These are phyloP conservation scores for Blastomyces gilchristii DNA, from an alignment of 2,329 filamentous ascomycete genomes.

Conservation along the genomic window DNA sequence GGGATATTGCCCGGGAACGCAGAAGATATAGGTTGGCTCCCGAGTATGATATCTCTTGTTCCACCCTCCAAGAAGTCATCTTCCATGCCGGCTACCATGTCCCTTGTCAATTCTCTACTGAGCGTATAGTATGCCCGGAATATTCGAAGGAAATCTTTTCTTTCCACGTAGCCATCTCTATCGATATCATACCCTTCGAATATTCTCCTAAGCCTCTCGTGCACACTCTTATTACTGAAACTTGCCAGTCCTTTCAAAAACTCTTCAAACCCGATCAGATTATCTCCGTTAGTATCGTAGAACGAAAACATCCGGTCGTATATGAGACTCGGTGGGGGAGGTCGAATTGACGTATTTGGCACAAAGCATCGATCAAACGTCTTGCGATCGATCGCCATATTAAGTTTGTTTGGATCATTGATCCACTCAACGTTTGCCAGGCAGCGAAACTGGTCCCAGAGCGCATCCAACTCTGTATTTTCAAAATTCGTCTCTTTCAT, in stretches of 20 bases:
- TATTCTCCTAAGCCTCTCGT: conserved; percentile 60
- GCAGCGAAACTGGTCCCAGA: conserved; percentile 96
- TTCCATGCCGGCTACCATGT: conserved; percentile 67
- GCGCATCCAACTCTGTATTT: conserved; percentile 75
- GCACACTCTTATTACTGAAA: conserved; percentile 46
- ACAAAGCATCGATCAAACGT: conserved; percentile 89
- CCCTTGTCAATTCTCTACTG: conserved; percentile 78
- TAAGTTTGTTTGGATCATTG: conserved; percentile 65
- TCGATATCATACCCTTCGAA: conserved; percentile 90
- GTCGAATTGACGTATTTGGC: conserved; percentile 67
- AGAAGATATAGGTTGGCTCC: conserved; percentile 68
- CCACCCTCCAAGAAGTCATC: conserved; percentile 67
- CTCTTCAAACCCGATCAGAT: conserved; percentile 82
- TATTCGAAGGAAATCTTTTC: conserved; percentile 80
- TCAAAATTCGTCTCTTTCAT: conserved; percentile 68
- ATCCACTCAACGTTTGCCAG: conserved; percentile 79
- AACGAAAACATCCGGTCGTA: conserved; percentile 96
- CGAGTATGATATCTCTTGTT: conserved; percentile 63
- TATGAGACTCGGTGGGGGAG: conserved; percentile 74
- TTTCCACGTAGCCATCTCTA: conserved; percentile 70
- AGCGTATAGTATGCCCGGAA: conserved; percentile 88
- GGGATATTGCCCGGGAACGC: conserved; percentile 63
- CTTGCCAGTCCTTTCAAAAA: conserved; percentile 73
- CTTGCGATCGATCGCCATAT: conserved; percentile 77
- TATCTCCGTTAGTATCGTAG: conserved; percentile 84